Base-by-base conservation (phyloP, 2,329 filamentous ascomycete genomes). In the Pseudocercospora crystallina region DNA sequence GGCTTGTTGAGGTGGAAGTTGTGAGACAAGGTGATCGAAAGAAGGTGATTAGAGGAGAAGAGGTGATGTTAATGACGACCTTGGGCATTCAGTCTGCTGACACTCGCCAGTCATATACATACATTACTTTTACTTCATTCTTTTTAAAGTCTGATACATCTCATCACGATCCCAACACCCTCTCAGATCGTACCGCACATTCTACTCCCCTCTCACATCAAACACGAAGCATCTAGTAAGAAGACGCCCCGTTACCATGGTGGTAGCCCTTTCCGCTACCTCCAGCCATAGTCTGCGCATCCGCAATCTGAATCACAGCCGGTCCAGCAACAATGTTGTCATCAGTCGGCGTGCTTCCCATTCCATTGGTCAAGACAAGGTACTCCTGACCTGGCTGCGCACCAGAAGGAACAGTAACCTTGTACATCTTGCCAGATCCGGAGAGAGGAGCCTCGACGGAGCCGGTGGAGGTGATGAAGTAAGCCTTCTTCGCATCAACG, bases 1-100 rank as follows among this genome's bases (percentile, higher is more conserved):
- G 73, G 73, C 0, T 17, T 76, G 0, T 43, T 76, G 49, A 59
- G 71, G 5, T 70, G 71, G 47, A 67, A 60, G 49, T 60, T 60
- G 40, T 56, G 45, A 49, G 20, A 26, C 20, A 26, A 26, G 20
- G 7, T 26, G 20, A 26, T 26, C 20, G 7, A 26, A 26, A 26
- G 7, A 26, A 26, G 20, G 20, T 26, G 20, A 26, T n/a, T n/a
- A n/a, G n/a, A n/a, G n/a, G n/a, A n/a, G n/a, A n/a, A n/a, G n/a
- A n/a, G n/a, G n/a, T n/a, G 7, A 26, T 26, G 20, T 26, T 26
- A 7, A 26, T 7, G 20, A 26, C 20, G 3, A 26, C 7, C 4
- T 26, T n/a, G n/a, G n/a, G n/a, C 20, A 4, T 26, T 26, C 20
- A 26, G 20, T 26, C 20, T 26, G 20, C 3, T 26, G 20, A 26